A percentile compares a stretch with the other conserved stretches of the same genome.
These are phyloP conservation scores for Globomyces sp. DNA, from an alignment of 371 early-diverging fungal genomes.

Conservation along the genomic window DNA sequence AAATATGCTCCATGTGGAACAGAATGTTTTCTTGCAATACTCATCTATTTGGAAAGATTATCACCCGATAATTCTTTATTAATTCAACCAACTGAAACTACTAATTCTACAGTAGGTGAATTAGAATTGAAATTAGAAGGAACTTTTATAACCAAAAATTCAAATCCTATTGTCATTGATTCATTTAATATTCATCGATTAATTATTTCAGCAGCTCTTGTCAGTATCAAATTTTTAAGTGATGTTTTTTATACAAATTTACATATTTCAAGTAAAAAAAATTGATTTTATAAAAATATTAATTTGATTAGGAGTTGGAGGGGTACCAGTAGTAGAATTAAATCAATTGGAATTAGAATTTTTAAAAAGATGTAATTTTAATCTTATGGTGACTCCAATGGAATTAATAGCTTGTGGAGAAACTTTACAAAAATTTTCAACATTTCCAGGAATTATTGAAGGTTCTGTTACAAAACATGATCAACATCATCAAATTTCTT, in stretches of 20 bases:
- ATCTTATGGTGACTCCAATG: slow-evolving; percentile 31
- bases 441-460: neutral
- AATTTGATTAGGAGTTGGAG: slow-evolving; percentile 37
- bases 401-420: slow-evolving; percentile 40
- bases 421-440: slow-evolving; percentile 20
- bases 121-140: neutral
- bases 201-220: slow-evolving; percentile 77
- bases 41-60: slow-evolving; percentile 84
- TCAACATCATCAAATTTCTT: no score
- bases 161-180: slow-evolving; percentile 67
- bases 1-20: slow-evolving; percentile 89
- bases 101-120: neutral
- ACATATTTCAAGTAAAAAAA: slow-evolving; percentile 52
- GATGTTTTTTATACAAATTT: slow-evolving; percentile 90
- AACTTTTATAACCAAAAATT: slow-evolving; percentile 4
- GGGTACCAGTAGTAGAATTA: slow-evolving; percentile 43
- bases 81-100: neutral
- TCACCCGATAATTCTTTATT: slow-evolving; percentile 1
- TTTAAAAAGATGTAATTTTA: slow-evolving; percentile 65
- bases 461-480: neutral
- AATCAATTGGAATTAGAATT: slow-evolving; percentile 83
- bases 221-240: slow-evolving; percentile 79
- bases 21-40: slow-evolving; percentile 77
- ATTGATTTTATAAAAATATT: neutral
- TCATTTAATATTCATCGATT: slow-evolving; percentile 88